These are phyloP conservation scores for Ceratorhiza oryzae-sativae DNA, from an alignment of 1,284 basidiomycete species.

Conservation along the genomic window DNA sequence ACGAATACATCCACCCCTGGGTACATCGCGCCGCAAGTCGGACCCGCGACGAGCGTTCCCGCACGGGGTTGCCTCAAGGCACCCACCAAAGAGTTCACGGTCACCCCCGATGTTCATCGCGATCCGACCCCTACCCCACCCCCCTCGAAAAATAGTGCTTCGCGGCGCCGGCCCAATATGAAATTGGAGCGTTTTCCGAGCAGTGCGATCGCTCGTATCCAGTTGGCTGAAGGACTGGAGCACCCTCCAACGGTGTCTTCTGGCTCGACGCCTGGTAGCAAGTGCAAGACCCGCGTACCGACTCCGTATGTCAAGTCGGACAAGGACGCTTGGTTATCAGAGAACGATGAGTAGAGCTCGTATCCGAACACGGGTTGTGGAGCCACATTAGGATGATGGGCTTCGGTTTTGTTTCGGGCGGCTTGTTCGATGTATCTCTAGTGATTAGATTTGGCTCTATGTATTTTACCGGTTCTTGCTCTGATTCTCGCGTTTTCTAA, in stretches of 20 bases:
- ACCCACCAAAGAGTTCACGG: constrained; percentile 25
- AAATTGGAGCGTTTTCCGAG: constrained; percentile 28
- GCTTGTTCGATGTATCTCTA: constrained; percentile 27
- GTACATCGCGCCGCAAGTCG: neutral
- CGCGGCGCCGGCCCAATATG: constrained; percentile 32
- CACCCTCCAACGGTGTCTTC: neutral
- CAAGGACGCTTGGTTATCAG: constrained; percentile 23
- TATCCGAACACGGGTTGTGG: constrained; percentile 7
- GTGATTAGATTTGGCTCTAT: constrained; percentile 13
- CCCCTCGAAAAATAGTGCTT: neutral
- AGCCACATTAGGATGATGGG: neutral
- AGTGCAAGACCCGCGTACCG: constrained; percentile 28
- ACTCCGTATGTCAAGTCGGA: constrained; percentile 37
- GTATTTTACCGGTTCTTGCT: constrained; percentile 5
- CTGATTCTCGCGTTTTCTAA: neutral
- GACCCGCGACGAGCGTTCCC: neutral
- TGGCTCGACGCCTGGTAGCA: neutral
- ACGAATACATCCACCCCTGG: neutral
- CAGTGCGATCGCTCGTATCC: constrained; percentile 31
- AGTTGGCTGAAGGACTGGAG: constrained; percentile 21
- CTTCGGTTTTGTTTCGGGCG: constrained; percentile 10
- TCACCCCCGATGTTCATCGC: neutral
- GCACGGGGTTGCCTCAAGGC: constrained; percentile 29
- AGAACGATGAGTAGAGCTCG: constrained; percentile 22
- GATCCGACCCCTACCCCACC: neutral